Conservation (phyloP, 2,329 filamentous ascomycete genomes). For the Monilinia fructigena region DNA sequence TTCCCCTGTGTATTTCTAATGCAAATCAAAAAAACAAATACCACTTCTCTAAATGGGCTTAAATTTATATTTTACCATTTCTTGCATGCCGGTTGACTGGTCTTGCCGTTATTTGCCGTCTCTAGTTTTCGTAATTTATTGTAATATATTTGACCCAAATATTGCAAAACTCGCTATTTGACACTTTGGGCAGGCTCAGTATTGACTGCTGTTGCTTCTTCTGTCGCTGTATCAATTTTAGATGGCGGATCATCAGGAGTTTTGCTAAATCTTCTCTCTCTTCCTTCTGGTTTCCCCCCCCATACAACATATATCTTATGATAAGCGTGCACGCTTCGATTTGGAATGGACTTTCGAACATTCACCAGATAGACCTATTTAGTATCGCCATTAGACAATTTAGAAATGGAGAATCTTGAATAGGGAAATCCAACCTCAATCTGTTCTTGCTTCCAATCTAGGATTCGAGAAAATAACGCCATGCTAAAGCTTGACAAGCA, state of each 20-base stretch:
- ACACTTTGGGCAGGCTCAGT: background rate
- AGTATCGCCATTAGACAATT: background rate
- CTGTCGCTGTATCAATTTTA: too few species aligned
- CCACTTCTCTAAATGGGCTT: background rate
- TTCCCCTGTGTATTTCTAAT: too few species aligned
- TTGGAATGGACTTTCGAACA: slow-evolving; percentile 33
- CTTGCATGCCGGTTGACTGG: background rate
- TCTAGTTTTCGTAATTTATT: background rate
- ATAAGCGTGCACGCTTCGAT: slow-evolving; percentile 37
- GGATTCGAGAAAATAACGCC: slow-evolving; percentile 33
- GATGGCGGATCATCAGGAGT: background rate
- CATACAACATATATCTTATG: slow-evolving; percentile 37
- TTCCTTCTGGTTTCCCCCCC: slow-evolving; percentile 33
- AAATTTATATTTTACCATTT: background rate
- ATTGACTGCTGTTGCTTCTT: too few species aligned
- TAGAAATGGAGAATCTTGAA: too few species aligned
- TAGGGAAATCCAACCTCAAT: slow-evolving; percentile 33
- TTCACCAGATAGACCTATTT: slow-evolving; percentile 35
- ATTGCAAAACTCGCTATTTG: background rate
- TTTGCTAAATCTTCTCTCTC: background rate
- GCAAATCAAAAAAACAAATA: too few species aligned
- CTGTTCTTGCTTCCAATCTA: slow-evolving; percentile 37
- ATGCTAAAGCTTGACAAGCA: slow-evolving; percentile 35
- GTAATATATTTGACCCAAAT: too few species aligned
- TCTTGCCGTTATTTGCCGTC: background rate